These are phyloP conservation scores for Plasmodium vivax DNA, from an alignment of 169 alveolate genomes.

Conservation along the genomic window DNA sequence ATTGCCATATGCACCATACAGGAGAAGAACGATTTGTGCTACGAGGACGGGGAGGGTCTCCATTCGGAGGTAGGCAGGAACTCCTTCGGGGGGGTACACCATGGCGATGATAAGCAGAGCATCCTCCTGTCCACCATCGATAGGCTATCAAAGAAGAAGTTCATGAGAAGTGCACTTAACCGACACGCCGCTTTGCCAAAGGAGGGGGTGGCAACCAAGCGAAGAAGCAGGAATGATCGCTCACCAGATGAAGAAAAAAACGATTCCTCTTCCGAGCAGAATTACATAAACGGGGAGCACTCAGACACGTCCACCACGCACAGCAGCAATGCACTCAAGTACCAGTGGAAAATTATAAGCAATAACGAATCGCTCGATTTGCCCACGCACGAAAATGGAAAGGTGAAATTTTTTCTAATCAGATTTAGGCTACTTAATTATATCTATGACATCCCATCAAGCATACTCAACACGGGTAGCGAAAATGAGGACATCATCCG, in stretches of 20 bases:
- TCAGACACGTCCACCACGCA: slow-evolving; percentile 1
- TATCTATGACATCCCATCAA: slow-evolving; percentile 71
- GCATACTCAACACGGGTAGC: slow-evolving; percentile 35
- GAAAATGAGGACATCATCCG: slow-evolving; percentile 65
- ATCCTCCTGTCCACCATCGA: background rate
- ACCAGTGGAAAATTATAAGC: slow-evolving; percentile 51
- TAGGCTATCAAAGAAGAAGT: background rate
- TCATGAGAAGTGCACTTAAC: background rate
- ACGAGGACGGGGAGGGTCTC: background rate
- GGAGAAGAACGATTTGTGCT: background rate
- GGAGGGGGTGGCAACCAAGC: background rate
- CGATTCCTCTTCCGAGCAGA: background rate
- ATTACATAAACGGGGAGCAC: background rate
- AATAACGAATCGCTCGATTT: slow-evolving; percentile 72
- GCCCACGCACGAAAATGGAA: slow-evolving; percentile 72
- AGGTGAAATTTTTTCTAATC: slow-evolving; percentile 58
- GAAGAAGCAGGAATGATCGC: background rate
- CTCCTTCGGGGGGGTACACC: background rate
- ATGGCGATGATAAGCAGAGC: background rate
- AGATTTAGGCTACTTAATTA: slow-evolving; percentile 62
- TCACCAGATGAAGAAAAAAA: background rate
- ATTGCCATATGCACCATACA: slow-evolving; percentile 64
- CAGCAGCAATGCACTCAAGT: slow-evolving; percentile 21
- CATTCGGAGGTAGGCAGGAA: background rate
- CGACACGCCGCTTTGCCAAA: background rate